Percentiles rank a stretch among this genome's conserved stretches.
Conservation (phyloP, 768 basidiomycete genomes). For the Mycena rosella region DNA sequence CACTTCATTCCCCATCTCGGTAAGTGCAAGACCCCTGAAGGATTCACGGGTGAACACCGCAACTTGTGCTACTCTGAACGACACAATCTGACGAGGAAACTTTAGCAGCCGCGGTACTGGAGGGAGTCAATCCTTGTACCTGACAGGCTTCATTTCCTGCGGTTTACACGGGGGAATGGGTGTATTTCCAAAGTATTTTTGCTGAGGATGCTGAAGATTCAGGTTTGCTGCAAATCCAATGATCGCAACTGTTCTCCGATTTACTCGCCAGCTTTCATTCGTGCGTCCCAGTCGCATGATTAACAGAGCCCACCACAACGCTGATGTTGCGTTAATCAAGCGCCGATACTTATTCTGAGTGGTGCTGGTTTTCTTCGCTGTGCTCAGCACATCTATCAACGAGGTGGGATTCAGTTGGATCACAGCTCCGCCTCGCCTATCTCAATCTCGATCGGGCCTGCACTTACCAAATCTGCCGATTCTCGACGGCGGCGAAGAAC, state of each 20-base stretch:
- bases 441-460: slow-evolving; percentile 27
- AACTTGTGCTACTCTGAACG: background rate
- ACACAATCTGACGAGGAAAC: slow-evolving; percentile 16
- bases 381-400: slow-evolving; percentile 22
- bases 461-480: slow-evolving; percentile 21
- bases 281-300: slow-evolving; percentile 2
- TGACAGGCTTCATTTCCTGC: background rate
- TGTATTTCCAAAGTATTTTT: background rate
- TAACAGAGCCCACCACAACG: background rate
- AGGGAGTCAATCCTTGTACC: background rate
- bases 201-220: too few relatives aligned
- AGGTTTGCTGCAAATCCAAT: too few relatives aligned
- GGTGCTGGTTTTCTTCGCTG: slow-evolving; percentile 7
- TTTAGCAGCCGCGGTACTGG: background rate
- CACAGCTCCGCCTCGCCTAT: slow-evolving; percentile 29
- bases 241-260: background rate
- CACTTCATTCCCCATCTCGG: slow-evolving; percentile 8
- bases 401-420: slow-evolving; percentile 22
- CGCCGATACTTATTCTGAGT: slow-evolving; percentile 13
- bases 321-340: slow-evolving; percentile 19
- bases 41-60: background rate
- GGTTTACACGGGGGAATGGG: background rate
- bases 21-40: slow-evolving; percentile 1
- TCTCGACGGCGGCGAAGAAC: slow-evolving; percentile 25
- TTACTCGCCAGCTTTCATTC: background rate